phyloP scores from a whole-genome alignment of 2,329 filamentous ascomycete genomes.

The Calonectria pseudoturangicola region DNA sequence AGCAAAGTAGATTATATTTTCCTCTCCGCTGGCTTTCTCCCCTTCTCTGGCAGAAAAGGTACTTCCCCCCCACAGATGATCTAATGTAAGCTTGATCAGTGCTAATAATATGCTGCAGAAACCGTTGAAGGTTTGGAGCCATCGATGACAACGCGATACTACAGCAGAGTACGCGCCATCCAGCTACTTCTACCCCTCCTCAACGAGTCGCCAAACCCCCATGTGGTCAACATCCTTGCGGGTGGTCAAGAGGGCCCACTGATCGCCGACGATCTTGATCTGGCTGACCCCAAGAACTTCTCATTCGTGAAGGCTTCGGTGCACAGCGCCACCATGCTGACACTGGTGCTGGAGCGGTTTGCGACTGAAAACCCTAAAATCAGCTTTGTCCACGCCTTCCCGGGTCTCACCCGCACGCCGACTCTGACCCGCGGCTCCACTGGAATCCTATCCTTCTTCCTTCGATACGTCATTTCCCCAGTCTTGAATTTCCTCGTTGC shows the following conservation, averaged over 20 bases:
- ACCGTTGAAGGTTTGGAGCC: conserved; percentile 74
- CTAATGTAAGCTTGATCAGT: neutral
- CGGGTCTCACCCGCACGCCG: conserved; percentile 54
- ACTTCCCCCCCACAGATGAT: neutral
- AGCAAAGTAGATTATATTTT: conserved; percentile 67
- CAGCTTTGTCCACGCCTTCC: conserved; percentile 60
- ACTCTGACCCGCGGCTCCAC: conserved; percentile 47
- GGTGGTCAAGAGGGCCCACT: conserved; percentile 70
- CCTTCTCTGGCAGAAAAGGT: conserved; percentile 51
- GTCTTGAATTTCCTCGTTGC: conserved; percentile 39
- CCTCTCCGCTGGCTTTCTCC: conserved; percentile 61
- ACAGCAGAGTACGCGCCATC: conserved; percentile 74
- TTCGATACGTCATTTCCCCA: conserved; percentile 45
- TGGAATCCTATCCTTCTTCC: conserved; percentile 39
- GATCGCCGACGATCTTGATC: conserved; percentile 66
- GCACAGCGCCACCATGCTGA: conserved; percentile 68
- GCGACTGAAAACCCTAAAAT: conserved; percentile 64
- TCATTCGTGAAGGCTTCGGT: conserved; percentile 58
- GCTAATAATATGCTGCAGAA: conserved; percentile 59
- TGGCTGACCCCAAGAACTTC: conserved; percentile 59
- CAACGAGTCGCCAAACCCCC: conserved; percentile 59
- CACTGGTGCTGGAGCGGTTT: conserved; percentile 68
- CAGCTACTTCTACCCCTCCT: conserved; percentile 75
- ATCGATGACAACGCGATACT: conserved; percentile 72
- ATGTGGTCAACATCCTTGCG: conserved; percentile 70